Base-by-base conservation (phyloP, 2,329 filamentous ascomycete genomes). In the Aspergillus clavatus region DNA sequence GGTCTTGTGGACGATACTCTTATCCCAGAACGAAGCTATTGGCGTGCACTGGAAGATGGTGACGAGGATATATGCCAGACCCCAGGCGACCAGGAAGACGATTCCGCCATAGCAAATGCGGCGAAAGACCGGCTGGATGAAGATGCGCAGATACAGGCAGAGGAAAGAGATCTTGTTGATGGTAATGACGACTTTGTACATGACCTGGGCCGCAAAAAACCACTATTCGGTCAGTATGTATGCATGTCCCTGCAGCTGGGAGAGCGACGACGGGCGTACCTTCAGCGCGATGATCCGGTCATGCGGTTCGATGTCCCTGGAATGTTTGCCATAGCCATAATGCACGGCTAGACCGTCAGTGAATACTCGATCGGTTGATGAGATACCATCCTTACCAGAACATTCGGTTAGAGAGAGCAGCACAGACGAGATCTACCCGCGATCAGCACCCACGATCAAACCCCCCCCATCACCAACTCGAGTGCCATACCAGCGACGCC, bases 181-280 rank as follows among this genome's bases (percentile, higher is more conserved):
- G 53, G 74, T 76, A 45, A 80, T 73, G 36, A 73, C 74, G 46
- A 78, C 58, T 52, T 79, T 79, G 61, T 80, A 80, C 43, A 76
- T 73, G 31, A 75, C 70, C 53, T 80, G 76, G 2, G 73, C 70
- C 19, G 76, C 59, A 48, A 74, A 79, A 56, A 78, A 79, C 28
- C 71, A 61, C 42, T 45, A 14, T 14, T 3, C 4, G 8, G 16
- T 38, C 24, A 38, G 6, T 16, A 10, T 12, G 14, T 4, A 11
- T 3, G 8, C n/a, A 11, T 19, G n/a, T n/a, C n/a, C n/a, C n/a
- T n/a, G n/a, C n/a, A n/a, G 5, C 6, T 27, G 21, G 36, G 5
- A 8, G 26, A n/a, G 16, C 19, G 2, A 12, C 18, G 2, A 11
- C 21, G 26, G 4, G 12, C 27, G 16, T 33, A 45, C 42, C 51